Base-by-base conservation (phyloP, 768 basidiomycete genomes). In the Daedalea quercina region DNA sequence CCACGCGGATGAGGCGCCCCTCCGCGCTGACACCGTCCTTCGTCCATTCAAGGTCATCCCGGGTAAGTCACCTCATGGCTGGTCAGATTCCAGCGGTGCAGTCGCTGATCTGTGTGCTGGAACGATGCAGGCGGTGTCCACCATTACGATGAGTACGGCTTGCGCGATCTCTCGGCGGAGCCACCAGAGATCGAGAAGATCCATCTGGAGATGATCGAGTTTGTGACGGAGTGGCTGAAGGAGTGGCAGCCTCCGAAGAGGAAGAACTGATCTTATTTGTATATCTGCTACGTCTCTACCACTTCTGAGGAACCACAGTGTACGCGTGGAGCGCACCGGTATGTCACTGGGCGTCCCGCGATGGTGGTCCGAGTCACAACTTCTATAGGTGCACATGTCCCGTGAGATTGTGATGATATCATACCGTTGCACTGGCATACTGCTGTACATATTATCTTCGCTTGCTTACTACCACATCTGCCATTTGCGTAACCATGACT, bases 11-110 rank as follows among this genome's bases (percentile, higher is more conserved):
- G 79, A 88, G 47, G 91, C 92, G 2, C 62, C 69, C 6, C 74
- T 81, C 44, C 75, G 93, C 17, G 66, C 74, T 41, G 90, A 93
- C 67, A 92, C 90, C 0, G 68, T 84, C 15, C 62, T 82, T 33
- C 74, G 77, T 35, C 94, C 94, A 0, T 92, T 92, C 70, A 93
- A 94, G 65, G 62, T 94, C 40, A 96, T 96, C 53, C 85, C 85
- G 9, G 75, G 92, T 92, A 58, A 23, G 84, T 74, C 17, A 17
- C 37, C 4, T 20, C 43, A 19, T 40, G 23, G 8, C 28, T n/a
- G 24, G 19, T 35, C 35, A 26, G 19, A 9, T 50, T 6, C 8
- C 15, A 20, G 1, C 12, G 17, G 42, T 52, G 51, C 41, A 34
- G 19, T 47, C 2, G 26, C n/a, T 24, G n/a, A 33, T 19, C 28